Base-by-base conservation (phyloP, 2,329 filamentous ascomycete species). In the Arachnomyces sp. region DNA sequence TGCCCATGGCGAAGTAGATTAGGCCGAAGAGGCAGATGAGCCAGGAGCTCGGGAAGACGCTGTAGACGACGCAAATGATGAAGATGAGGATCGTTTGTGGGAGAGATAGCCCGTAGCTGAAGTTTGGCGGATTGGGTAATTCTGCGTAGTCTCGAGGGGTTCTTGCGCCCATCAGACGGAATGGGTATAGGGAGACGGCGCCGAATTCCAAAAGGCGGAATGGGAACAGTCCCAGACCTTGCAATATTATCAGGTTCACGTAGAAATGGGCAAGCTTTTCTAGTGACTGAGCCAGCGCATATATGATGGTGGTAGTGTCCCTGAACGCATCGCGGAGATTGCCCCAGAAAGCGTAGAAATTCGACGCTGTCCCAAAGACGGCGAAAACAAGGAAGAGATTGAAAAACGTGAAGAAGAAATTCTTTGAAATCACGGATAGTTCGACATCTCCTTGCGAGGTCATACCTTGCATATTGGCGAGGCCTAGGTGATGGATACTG, bases 381-480 rank as follows among this genome's bases (percentile, higher is more conserved):
- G 90, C 93, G 60, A 96, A 95, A 33, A 96, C 78, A 37, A 96
- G 77, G 65, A 98, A 98, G 42, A 96, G 86, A 65, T 98, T 98
- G 77, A 98, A 96, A 65, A 98, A 98, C 7, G 85, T 89, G 60
- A 98, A 98, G 73, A 96, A 95, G 67, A 96, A 98, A 63, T 96
- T 98, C 68, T 98, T 98, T 39, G 87, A 95, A 49, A 98, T 90
- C 33, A 93, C 74, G 0, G 92, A 96, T 5, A 98, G 73, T 62
- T 96, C 92, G 15, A 98, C 82, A 46, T 98, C 92, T 33, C 87
- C 87, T 52, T 88, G 86, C 0, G 92, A 96, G 38, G 95, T 86
- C 81, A 93, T 93, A 36, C 92, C 92, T 67, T 98, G 92, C 38
- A 79, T 75, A 59, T 89, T 89, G 2, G 90, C 87, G 8, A 98